Percentiles rank a stretch among this genome's conserved stretches.
Evolutionary conservation across 257 asterid species (phyloP).

Genomic region (Solanum neorickii): DNA sequence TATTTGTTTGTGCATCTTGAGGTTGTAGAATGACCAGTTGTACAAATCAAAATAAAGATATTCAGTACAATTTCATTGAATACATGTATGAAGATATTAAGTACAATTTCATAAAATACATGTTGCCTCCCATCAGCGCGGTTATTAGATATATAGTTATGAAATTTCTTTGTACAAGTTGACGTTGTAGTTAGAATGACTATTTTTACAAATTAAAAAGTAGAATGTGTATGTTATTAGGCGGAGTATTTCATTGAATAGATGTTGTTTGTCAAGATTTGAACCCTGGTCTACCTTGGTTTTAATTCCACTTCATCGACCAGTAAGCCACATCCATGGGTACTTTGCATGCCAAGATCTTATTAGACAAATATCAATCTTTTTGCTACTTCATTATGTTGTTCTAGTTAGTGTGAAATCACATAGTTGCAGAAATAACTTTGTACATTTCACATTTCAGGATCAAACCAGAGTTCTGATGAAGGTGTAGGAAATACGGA

Average conservation of each 20-base stretch:
- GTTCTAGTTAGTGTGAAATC: background rate
- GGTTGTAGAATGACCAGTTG: background rate
- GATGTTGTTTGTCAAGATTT: background rate
- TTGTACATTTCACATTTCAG: conserved; percentile 14
- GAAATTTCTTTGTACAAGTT: background rate
- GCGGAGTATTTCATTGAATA: background rate
- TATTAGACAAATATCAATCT: background rate
- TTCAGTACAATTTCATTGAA: background rate
- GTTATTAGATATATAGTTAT: background rate
- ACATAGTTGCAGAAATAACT: background rate
- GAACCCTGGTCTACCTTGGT: background rate
- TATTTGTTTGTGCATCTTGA: background rate
- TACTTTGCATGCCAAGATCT: background rate
- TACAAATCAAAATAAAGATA: background rate
- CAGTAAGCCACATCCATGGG: background rate
- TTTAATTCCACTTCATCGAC: background rate
- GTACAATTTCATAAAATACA: background rate
- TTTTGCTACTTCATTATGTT: background rate
- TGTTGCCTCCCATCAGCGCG: background rate
- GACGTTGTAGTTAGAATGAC: background rate
- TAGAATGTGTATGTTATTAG: background rate
- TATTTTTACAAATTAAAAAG: background rate
- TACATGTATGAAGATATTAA: background rate
- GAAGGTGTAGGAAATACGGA: conserved; percentile 12
- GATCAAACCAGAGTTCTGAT: conserved; percentile 28